Base-by-base conservation (phyloP, 192 early-diverging fungal species). In the Gigaspora rosea region DNA sequence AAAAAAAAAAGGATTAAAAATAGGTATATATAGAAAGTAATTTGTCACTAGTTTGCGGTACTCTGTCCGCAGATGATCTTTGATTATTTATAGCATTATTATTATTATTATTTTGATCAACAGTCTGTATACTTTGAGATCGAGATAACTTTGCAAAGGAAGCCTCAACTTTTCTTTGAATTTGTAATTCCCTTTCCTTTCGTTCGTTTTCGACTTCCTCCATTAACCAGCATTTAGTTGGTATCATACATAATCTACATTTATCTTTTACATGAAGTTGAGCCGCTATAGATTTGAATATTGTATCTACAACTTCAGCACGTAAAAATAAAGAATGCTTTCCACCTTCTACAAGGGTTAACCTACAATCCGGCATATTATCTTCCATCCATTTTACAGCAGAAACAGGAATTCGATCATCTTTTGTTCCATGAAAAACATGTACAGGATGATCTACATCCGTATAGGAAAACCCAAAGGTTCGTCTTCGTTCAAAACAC, bases 361-460 rank as follows among this genome's bases (percentile, higher is more conserved):
- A 68, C 52, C 78, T 84, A 54, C 82, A 84, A n/a, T 84, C 78
- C 48, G 80, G 67, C 64, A 84, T 68, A 47, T 74, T 51, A 54
- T 79, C 76, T 46, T 84, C 82, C 82, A 84, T 84, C 82, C 82
- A 84, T 62, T 81, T 78, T 20, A 84, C 82, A 3, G 82, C 82
- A 52, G 80, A 78, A 56, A 50, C 71, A 18, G 82, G 79, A 76
- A 84, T 84, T n/a, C 80, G 76, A 1, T 69, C 70, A 79, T 81
- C 82, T 69, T 84, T 84, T 35, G 82, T 84, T 27, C 82, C 82
- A 78, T 80, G 81, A 66, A 84, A 84, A 32, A 84, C 82, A 78
- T 84, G 82, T 0, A 84, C 82, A 4, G 82, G 80, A 27, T 79
- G 76, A 20, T 80, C 80, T 49, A 84, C 82, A 80, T 84, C 82